phyloP scores from a whole-genome alignment of 169 alveolate species.

The Cyclospora cayetanensis region DNA sequence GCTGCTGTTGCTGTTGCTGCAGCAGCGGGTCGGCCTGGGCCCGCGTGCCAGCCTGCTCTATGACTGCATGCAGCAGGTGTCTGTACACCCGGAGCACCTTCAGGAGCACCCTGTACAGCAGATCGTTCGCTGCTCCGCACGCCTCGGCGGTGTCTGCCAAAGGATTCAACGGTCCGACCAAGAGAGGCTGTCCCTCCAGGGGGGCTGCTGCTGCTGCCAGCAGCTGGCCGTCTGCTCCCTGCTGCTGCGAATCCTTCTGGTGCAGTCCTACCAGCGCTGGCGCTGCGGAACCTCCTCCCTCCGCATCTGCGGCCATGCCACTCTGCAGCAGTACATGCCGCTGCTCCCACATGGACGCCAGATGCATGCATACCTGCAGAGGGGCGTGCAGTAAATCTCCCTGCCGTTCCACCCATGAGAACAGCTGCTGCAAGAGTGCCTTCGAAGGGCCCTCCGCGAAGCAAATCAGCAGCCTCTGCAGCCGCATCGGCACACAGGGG shows the following conservation, averaged over 20 bases:
- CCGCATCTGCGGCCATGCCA: neutral
- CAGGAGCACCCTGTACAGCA: neutral
- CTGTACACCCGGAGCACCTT: slow-evolving; percentile 60
- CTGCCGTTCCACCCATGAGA: slow-evolving; percentile 45
- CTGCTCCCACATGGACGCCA: slow-evolving; percentile 53
- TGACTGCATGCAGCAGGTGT: slow-evolving; percentile 54
- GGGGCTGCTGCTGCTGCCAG: slow-evolving; percentile 38
- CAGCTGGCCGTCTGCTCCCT: neutral
- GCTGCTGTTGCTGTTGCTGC: slow-evolving; percentile 55
- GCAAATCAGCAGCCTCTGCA: slow-evolving; percentile 60
- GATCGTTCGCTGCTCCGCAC: neutral
- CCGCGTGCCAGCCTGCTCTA: neutral
- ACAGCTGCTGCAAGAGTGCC: slow-evolving; percentile 63
- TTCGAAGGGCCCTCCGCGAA: slow-evolving; percentile 47
- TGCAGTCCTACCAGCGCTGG: slow-evolving; percentile 37
- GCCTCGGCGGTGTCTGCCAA: no score
- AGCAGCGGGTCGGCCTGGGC: slow-evolving; percentile 19
- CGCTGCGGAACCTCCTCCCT: slow-evolving; percentile 23
- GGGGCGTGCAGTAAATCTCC: slow-evolving; percentile 52
- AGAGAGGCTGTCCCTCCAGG: slow-evolving; percentile 17
- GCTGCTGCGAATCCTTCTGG: slow-evolving; percentile 55
- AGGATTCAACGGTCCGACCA: no score
- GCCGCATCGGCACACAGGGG: neutral
- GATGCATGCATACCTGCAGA: slow-evolving; percentile 56
- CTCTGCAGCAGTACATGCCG: slow-evolving; percentile 52